phyloP scores from a whole-genome alignment of 345 rosid species.

The Psidium friedrichsthalianum region DNA sequence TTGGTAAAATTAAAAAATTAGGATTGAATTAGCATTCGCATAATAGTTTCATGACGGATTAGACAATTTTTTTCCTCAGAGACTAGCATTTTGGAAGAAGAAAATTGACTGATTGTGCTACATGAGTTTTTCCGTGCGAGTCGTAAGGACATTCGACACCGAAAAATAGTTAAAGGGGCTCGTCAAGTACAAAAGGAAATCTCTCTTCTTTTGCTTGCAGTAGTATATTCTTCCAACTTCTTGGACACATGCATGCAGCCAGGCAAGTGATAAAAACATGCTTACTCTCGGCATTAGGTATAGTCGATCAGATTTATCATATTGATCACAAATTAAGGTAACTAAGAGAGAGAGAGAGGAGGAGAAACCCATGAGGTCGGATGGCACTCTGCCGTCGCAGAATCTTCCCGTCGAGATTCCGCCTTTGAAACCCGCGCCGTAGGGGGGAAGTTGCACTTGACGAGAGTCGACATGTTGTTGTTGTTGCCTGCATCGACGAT shows the following conservation, averaged over 20 bases:
- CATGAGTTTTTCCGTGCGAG: background rate
- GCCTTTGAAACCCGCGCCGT: constrained; percentile 47
- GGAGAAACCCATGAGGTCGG: constrained; percentile 46
- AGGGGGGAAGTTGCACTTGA: constrained; percentile 66
- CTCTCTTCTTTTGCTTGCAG: background rate
- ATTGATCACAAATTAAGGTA: background rate
- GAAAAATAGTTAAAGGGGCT: background rate
- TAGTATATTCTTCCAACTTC: background rate
- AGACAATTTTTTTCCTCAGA: background rate
- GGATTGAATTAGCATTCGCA: background rate
- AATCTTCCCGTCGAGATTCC: constrained; percentile 73
- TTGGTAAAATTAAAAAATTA: background rate
- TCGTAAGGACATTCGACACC: background rate
- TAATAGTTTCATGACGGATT: background rate
- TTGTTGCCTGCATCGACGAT: constrained; percentile 81
- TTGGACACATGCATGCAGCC: background rate
- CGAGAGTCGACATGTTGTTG: constrained; percentile 32
- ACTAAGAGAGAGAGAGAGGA: no score
- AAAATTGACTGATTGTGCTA: background rate
- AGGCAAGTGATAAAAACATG: background rate
- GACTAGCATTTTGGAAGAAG: background rate
- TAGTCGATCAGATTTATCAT: background rate
- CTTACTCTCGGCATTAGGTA: background rate
- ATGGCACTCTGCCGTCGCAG: constrained; percentile 61
- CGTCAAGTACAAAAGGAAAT: background rate